Conservation (phyloP, 345 rosid genomes). For the Punica granatum region DNA sequence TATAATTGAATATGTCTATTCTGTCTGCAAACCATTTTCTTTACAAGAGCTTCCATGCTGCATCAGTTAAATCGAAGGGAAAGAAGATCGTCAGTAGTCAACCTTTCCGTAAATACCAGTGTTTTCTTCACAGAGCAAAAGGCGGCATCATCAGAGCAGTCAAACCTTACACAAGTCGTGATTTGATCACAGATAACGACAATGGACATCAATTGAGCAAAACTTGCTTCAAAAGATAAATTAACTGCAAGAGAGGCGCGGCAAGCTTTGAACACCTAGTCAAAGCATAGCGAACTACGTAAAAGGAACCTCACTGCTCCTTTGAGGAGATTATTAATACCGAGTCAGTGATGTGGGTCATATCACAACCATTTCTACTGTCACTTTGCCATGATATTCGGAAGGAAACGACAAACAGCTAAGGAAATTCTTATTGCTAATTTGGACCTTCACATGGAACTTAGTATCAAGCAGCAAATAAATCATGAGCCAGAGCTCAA, state of each 20-base stretch:
- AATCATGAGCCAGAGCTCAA: no score
- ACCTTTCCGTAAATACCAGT: not conserved
- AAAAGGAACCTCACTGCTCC: not conserved
- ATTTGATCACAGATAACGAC: not conserved
- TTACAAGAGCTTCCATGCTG: constrained; percentile 28
- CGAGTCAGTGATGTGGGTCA: not conserved
- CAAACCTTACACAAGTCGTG: not conserved
- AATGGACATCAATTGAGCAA: not conserved
- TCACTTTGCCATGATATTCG: not conserved
- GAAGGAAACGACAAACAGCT: not conserved
- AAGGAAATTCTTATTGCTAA: not conserved
- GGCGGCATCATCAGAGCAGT: not conserved
- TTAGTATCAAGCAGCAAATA: not conserved
- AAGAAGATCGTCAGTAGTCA: not conserved
- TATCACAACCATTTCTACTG: not conserved
- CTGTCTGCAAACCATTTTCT: constrained; percentile 4
- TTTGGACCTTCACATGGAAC: no score
- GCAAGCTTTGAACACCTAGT: not conserved
- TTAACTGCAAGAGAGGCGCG: not conserved
- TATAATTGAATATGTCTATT: not conserved
- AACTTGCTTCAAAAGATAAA: not conserved
- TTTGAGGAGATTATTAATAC: not conserved
- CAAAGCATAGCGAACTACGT: not conserved
- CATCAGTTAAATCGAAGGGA: not conserved
- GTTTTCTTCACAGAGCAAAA: not conserved